Conservation (phyloP, 192 early-diverging fungal species). For the Kickxella alabastrina region DNA sequence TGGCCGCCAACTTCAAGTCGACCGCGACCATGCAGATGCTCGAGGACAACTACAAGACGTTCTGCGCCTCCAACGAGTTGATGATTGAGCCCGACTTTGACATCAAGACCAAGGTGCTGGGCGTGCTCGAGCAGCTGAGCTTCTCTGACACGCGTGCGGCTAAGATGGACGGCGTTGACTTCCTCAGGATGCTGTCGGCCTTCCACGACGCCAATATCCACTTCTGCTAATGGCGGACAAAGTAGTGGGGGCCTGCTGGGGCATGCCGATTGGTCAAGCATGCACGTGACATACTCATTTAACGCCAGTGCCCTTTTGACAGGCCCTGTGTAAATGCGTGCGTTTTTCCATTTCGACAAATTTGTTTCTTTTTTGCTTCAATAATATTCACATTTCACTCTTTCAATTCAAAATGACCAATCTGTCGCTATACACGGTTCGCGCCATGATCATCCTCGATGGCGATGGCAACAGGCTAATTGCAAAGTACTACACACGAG, state of each 20-base stretch:
- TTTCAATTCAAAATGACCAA: constrained; percentile 69
- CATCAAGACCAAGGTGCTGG: constrained; percentile 75
- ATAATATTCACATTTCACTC: background rate
- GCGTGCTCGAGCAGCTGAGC: constrained; percentile 64
- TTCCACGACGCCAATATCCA: constrained; percentile 92
- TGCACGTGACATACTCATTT: no score
- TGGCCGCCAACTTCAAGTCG: constrained; percentile 87
- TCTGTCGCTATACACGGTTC: constrained; percentile 80
- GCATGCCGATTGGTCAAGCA: no score
- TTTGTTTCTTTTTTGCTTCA: background rate
- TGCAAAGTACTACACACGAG: constrained; percentile 82
- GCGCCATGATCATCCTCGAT: constrained; percentile 89
- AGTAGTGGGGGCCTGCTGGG: no score
- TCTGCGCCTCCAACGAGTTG: constrained; percentile 73
- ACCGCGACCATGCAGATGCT: constrained; percentile 82
- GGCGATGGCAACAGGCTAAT: constrained; percentile 87
- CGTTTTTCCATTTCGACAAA: background rate
- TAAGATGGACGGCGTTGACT: constrained; percentile 94
- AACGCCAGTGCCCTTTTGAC: no score
- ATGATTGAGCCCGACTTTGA: constrained; percentile 82
- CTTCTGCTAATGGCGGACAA: constrained; percentile 76
- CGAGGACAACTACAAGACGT: constrained; percentile 95
- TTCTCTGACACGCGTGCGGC: constrained; percentile 75
- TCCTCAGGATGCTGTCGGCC: constrained; percentile 79
- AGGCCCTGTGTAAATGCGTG: no score